Conservation (phyloP, 1,284 basidiomycete species). For the Leccinum fallax region DNA sequence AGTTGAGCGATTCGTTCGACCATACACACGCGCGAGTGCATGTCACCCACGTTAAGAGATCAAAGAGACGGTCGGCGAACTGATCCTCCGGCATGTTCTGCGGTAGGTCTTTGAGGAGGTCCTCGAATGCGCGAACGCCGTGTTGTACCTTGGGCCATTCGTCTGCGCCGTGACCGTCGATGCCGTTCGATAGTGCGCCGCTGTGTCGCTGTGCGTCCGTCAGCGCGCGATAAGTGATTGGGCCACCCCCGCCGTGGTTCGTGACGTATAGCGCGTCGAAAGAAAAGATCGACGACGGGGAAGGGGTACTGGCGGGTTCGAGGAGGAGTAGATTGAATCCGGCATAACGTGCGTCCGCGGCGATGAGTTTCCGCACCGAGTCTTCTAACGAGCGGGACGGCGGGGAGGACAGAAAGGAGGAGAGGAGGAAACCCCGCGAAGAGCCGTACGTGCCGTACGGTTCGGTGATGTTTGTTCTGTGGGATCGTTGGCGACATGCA, state of each 20-base stretch:
- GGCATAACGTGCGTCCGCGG: slow-evolving; percentile 56
- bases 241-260: slow-evolving; percentile 68
- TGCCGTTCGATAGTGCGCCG: slow-evolving; percentile 72
- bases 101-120: slow-evolving; percentile 40
- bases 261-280: slow-evolving; percentile 61
- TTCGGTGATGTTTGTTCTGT: slow-evolving; percentile 82
- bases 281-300: slow-evolving; percentile 30
- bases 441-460: slow-evolving; percentile 44
- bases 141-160: slow-evolving; percentile 73
- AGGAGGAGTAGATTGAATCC: slow-evolving; percentile 79
- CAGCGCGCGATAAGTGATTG: slow-evolving; percentile 55
- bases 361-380: slow-evolving; percentile 46
- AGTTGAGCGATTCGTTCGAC: slow-evolving; percentile 12
- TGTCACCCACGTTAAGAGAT: slow-evolving; percentile 60
- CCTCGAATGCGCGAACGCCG: slow-evolving; percentile 51
- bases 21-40: neutral
- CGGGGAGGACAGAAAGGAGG: slow-evolving; percentile 53
- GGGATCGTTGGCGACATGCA: neutral
- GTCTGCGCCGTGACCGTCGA: slow-evolving; percentile 57
- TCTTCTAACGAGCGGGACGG: slow-evolving; percentile 33
- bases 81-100: slow-evolving; percentile 47
- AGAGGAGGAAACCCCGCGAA: slow-evolving; percentile 67
- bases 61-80: slow-evolving; percentile 60
- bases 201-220: slow-evolving; percentile 47
- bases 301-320: slow-evolving; percentile 33